Base-by-base conservation (phyloP, 192 early-diverging fungal species). In the Kickxella alabastrina region DNA sequence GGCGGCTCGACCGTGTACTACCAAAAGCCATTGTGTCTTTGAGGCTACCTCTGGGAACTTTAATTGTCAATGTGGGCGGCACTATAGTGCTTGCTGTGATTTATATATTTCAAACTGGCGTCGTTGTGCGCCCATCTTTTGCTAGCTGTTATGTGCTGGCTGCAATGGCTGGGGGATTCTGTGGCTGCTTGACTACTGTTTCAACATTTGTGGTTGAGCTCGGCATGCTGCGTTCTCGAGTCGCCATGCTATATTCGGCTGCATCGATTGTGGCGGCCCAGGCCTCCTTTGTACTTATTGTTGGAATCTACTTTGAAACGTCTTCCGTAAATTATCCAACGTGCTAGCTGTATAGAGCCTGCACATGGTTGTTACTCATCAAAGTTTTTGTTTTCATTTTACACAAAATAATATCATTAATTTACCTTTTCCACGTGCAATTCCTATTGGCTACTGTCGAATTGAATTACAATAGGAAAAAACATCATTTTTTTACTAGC, bases 101-200 rank as follows among this genome's bases (percentile, higher is more conserved):
- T 1, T 50, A 72, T 35, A 51, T 68, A 2, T 23, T 75, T 42
- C 64, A 66, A 43, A 64, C 51, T 1, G 65, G 62, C 35, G 71
- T 32, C 2, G 60, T 75, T 52, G 57, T 69, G 52, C 24, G 47
- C 2, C 66, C 73, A 18, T 68, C 73, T 0, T 28, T 2, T 17
- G 43, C 62, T 5, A 45, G 53, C n/a, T 76, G 73, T 55, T 54
- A 68, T 29, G 62, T 68, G 13, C 41, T 75, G 25, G 52, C 53
- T 24, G 77, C 68, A 2, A 49, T 83, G 27, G 54, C 65, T 6
- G 68, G 74, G 8, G 82, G 85, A 4, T 83, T 86, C 50, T 84
- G 85, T 50, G 85, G 85, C 45, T 87, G 85, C 35, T 51, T 87
- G 29, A 83, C 85, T 4, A 87, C 85, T 0, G 60, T 87, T n/a